phyloP scores from a whole-genome alignment of 2,329 filamentous ascomycete species.

The Pseudopithomyces maydicus region DNA sequence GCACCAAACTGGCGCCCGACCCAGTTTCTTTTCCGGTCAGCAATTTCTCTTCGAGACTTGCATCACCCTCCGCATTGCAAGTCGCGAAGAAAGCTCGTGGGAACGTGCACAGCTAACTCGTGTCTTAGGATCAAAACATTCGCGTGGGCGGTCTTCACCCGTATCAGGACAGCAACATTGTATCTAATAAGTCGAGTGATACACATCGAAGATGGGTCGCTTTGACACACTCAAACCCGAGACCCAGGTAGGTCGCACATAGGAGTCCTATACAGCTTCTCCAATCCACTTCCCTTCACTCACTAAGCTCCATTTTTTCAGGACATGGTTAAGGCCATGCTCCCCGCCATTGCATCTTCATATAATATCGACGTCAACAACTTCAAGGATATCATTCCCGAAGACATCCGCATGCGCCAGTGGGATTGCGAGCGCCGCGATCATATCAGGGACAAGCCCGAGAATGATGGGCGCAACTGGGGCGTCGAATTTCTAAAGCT shows the following conservation, averaged over 20 bases:
- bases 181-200: not conserved
- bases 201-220: slow-evolving; percentile 29
- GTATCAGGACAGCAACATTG: not conserved
- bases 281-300: no score
- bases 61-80: no score
- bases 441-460: slow-evolving; percentile 38
- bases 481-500: slow-evolving; percentile 44
- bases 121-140: no score
- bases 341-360: slow-evolving; percentile 34
- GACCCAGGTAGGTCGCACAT: slow-evolving; percentile 20
- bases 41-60: not conserved
- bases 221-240: slow-evolving; percentile 39
- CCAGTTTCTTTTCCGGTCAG: not conserved
- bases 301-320: not conserved
- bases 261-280: not conserved
- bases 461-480: slow-evolving; percentile 44
- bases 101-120: no score
- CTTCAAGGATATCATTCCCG: slow-evolving; percentile 34
- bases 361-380: slow-evolving; percentile 22
- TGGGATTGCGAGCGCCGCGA: slow-evolving; percentile 43
- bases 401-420: slow-evolving; percentile 43
- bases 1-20: not conserved
- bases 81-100: no score
- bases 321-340: slow-evolving; percentile 32
- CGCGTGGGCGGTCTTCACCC: not conserved